Conservation (phyloP, 2,329 filamentous ascomycete species). For the Canariomyces notabilis region DNA sequence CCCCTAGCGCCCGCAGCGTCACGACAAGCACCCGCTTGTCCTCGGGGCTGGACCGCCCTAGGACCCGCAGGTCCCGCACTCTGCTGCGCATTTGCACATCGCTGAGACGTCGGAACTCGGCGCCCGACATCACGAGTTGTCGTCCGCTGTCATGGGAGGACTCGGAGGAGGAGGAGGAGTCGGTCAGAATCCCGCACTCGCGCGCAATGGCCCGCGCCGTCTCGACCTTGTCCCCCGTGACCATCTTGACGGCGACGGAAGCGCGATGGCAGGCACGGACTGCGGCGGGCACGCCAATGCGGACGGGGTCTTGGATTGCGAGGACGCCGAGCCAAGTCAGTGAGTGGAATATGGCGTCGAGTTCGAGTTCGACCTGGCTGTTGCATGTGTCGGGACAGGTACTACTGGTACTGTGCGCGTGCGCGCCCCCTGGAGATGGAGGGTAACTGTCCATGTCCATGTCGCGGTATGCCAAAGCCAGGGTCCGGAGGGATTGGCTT, state of each 20-base stretch:
- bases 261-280: conserved; percentile 51
- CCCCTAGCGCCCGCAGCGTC: conserved; percentile 34
- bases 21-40: conserved; percentile 47
- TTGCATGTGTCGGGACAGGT: no score
- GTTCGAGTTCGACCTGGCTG: conserved; percentile 31
- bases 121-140: conserved; percentile 50
- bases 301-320: conserved; percentile 65
- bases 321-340: conserved; percentile 63
- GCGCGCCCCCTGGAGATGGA: conserved; percentile 48
- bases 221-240: conserved; percentile 57
- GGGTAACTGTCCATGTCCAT: no score
- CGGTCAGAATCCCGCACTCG: conserved; percentile 55
- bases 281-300: conserved; percentile 56
- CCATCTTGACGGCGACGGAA: conserved; percentile 56
- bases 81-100: conserved; percentile 47
- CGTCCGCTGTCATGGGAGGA: conserved; percentile 32
- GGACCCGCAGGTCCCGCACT: conserved; percentile 47
- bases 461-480: conserved; percentile 63
- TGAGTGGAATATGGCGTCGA: conserved; percentile 51
- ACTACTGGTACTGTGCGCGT: neutral
- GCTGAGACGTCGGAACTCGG: conserved; percentile 45
- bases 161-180: no score
- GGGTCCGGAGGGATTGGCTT: conserved; percentile 29
- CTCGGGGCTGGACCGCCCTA: conserved; percentile 45
- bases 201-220: conserved; percentile 55